These are phyloP conservation scores for Lipomyces mesembrius DNA, from an alignment of 805 yeast genomes.

Conservation along the genomic window DNA sequence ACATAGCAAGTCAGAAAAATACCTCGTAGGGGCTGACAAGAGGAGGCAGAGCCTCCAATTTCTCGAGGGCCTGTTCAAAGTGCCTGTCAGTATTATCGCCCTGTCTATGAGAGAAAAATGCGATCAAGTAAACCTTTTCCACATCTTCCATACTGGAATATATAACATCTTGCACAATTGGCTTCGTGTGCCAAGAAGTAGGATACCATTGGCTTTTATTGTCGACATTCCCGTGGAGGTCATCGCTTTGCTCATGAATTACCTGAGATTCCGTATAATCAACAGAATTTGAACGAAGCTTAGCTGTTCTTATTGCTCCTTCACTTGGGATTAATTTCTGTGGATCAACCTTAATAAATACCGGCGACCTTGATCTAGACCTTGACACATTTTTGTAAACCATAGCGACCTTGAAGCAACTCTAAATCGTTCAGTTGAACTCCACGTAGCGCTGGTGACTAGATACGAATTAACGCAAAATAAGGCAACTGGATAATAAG, in stretches of 20 bases:
- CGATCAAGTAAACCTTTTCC: constrained; percentile 39
- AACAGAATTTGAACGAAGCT: constrained; percentile 46
- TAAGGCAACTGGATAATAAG: background rate
- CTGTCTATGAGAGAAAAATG: background rate
- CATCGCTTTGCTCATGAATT: background rate
- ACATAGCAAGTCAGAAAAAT: background rate
- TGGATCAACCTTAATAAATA: constrained; percentile 44
- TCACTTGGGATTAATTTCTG: constrained; percentile 46
- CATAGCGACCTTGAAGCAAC: background rate
- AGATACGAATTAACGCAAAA: background rate
- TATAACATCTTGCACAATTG: constrained; percentile 51
- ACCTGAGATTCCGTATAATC: constrained; percentile 30
- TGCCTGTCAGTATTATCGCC: background rate
- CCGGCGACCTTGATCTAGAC: constrained; percentile 11
- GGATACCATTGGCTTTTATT: constrained; percentile 46
- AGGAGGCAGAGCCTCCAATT: constrained; percentile 51
- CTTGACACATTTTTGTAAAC: background rate
- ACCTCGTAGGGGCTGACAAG: constrained; percentile 49
- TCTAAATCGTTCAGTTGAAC: background rate
- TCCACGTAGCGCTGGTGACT: background rate
- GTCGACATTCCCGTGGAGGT: constrained; percentile 10
- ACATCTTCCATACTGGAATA: constrained; percentile 48
- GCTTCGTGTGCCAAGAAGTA: constrained; percentile 51
- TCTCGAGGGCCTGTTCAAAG: constrained; percentile 46
- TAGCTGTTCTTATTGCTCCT: constrained; percentile 48